Conservation (phyloP, 148 eudicot genomes). For the Silene uniflora region DNA sequence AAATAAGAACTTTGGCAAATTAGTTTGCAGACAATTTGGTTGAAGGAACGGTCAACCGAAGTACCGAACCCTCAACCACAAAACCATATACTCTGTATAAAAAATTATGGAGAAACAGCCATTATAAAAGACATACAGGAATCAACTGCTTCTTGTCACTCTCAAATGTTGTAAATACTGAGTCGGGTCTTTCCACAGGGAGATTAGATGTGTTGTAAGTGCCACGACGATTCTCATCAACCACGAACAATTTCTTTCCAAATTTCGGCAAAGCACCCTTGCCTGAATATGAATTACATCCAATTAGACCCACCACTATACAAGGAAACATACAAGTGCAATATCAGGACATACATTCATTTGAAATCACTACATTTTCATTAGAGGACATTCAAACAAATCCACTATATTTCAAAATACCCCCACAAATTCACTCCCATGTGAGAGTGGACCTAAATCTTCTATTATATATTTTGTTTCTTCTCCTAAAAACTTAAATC, state of each 20-base stretch:
- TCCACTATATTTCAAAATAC: not conserved
- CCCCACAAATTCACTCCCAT: too few relatives aligned
- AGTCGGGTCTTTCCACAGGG: constrained; percentile 37
- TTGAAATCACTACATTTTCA: not conserved
- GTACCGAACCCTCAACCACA: not conserved
- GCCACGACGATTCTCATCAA: constrained; percentile 71
- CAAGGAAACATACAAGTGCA: not conserved
- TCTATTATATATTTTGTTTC: too few relatives aligned
- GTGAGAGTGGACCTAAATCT: too few relatives aligned
- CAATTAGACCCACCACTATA: constrained; percentile 1
- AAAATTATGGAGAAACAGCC: not conserved
- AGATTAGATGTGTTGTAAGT: constrained; percentile 47
- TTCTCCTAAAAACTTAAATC: too few relatives aligned
- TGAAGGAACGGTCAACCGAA: too few relatives aligned
- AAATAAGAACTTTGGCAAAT: not conserved
- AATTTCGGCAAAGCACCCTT: constrained; percentile 42
- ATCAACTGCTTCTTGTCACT: constrained; percentile 75
- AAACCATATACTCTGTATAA: too few relatives aligned
- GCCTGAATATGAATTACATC: constrained; percentile 34
- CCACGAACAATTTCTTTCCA: constrained; percentile 49
- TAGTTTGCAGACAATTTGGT: not conserved
- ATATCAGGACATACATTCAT: too few relatives aligned
- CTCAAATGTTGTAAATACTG: constrained; percentile 59
- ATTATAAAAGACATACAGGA: constrained; percentile 48
- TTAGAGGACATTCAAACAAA: not conserved